Conservation (phyloP, 257 asterid genomes). For the Solanum rostratum region DNA sequence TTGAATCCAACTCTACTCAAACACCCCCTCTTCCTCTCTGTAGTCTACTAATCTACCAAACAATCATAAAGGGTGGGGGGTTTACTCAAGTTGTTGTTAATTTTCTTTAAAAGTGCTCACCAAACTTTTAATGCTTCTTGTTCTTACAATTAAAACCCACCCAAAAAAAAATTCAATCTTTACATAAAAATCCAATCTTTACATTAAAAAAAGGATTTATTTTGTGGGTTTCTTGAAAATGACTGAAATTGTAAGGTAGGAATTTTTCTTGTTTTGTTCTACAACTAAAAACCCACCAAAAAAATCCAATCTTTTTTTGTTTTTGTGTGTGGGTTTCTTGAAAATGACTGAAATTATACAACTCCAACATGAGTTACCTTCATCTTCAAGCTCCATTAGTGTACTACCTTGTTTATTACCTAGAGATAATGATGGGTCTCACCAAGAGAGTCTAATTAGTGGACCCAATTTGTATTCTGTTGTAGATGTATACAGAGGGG, state of each 20-base stretch:
- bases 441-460: constrained; percentile 19
- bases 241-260: constrained; percentile 20
- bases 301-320: constrained; percentile 21
- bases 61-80: neutral
- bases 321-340: neutral
- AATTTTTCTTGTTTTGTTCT: neutral
- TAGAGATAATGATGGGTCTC: constrained; percentile 39
- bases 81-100: neutral
- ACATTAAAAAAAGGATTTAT: neutral
- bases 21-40: neutral
- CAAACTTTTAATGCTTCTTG: constrained; percentile 26
- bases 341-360: constrained; percentile 45
- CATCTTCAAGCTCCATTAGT: constrained; percentile 39
- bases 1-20: constrained; percentile 54
- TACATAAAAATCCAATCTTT: constrained; percentile 22
- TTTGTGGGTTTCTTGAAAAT: constrained; percentile 17
- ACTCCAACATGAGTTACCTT: constrained; percentile 46
- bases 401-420: constrained; percentile 1
- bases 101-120: constrained; percentile 10
- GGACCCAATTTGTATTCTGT: constrained; percentile 5
- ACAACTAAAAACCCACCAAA: neutral
- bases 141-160: neutral
- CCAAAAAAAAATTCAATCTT: neutral
- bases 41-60: constrained; percentile 15
- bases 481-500: constrained; percentile 20